Percentiles rank a stretch among this genome's conserved stretches.
Conservation (phyloP, 2,329 filamentous ascomycete genomes). For the Colletotrichum navitas region DNA sequence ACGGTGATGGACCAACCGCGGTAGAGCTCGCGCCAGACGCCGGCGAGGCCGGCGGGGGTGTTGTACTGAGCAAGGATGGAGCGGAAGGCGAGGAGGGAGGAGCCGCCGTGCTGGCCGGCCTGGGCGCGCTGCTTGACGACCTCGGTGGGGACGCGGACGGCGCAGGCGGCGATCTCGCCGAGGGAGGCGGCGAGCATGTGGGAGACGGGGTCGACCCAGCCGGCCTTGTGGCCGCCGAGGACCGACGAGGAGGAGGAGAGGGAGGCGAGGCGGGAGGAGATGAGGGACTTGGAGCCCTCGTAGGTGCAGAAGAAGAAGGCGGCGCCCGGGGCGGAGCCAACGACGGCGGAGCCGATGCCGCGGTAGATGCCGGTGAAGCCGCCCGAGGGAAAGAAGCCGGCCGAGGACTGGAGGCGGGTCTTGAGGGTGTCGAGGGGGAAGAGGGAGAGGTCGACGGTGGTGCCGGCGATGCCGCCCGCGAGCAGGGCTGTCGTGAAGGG, state of each 20-base stretch:
- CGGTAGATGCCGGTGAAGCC: conserved; percentile 94
- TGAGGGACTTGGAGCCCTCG: conserved; percentile 76
- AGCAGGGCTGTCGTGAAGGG: conserved; percentile 72
- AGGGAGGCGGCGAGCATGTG: conserved; percentile 90
- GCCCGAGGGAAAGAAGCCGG: conserved; percentile 83
- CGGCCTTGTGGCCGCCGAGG: neutral
- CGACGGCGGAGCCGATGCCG: conserved; percentile 88
- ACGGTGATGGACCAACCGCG: conserved; percentile 93
- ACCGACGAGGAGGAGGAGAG: conserved; percentile 43
- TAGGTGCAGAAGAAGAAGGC: conserved; percentile 98
- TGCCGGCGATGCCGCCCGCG: conserved; percentile 92
- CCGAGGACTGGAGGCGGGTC: conserved; percentile 89
- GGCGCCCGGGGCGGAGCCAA: conserved; percentile 92
- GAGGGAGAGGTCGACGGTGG: conserved; percentile 95
- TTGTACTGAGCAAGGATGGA: conserved; percentile 72
- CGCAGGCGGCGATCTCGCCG: conserved; percentile 92
- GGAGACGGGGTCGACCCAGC: conserved; percentile 45
- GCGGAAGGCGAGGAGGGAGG: conserved; percentile 73
- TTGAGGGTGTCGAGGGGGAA: conserved; percentile 99
- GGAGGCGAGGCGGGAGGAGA: conserved; percentile 53
- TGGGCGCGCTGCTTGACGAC: conserved; percentile 98
- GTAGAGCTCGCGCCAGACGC: conserved; percentile 88
- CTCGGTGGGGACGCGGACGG: conserved; percentile 93
- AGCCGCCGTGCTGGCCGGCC: conserved; percentile 82
- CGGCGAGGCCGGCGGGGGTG: conserved; percentile 54